These are phyloP conservation scores for Apiospora sp. DNA, from an alignment of 2,329 filamentous ascomycete species.

Conservation along the genomic window DNA sequence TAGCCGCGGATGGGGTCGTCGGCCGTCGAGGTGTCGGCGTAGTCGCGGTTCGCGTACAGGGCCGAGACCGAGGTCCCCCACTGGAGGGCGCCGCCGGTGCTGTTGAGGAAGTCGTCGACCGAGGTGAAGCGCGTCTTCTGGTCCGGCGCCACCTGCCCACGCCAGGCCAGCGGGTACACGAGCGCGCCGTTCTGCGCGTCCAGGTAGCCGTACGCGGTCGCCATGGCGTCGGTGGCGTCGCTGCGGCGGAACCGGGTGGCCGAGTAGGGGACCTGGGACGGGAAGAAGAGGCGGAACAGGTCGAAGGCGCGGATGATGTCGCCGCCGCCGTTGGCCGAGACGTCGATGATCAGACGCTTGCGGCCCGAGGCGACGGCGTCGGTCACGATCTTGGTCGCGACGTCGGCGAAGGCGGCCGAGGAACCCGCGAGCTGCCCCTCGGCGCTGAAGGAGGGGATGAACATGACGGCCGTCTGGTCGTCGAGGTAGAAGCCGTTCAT, in stretches of 20 bases:
- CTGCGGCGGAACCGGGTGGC: neutral
- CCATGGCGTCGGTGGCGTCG: neutral
- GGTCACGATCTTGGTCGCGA: neutral
- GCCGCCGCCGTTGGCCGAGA: neutral
- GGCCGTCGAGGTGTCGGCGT: neutral
- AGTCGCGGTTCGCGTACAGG: neutral
- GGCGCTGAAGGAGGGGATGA: neutral
- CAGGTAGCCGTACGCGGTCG: neutral
- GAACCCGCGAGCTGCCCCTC: neutral
- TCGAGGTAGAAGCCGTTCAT: neutral
- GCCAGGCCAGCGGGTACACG: neutral
- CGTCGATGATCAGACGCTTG: neutral
- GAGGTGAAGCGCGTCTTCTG: neutral
- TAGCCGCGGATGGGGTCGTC: neutral
- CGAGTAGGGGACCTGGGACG: neutral
- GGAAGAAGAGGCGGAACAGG: conserved; percentile 8
- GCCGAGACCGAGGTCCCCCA: neutral
- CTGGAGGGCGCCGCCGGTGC: neutral
- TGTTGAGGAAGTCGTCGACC: neutral
- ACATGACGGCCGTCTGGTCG: neutral
- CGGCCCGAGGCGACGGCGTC: neutral
- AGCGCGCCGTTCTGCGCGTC: neutral
- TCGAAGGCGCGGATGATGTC: neutral
- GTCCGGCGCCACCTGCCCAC: neutral
- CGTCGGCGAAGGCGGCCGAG: neutral